Conservation (phyloP, 306 rosid species). For the Crataegus laevigata region DNA sequence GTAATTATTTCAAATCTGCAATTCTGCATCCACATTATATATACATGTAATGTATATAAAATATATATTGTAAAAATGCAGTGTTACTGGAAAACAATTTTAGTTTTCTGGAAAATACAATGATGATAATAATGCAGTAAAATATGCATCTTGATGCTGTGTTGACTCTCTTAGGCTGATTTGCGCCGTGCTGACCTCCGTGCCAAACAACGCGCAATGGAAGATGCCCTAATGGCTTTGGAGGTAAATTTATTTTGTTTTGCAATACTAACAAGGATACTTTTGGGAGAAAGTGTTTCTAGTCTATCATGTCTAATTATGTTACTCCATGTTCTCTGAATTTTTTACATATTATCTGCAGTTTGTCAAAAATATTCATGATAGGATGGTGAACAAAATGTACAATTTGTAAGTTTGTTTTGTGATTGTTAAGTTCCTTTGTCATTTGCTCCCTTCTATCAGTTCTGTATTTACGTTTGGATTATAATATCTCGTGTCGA, state of each 20-base stretch:
- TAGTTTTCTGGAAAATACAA: neutral
- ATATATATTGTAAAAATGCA: neutral
- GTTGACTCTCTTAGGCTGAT: conserved; percentile 61
- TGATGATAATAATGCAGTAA: neutral
- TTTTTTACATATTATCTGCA: conserved; percentile 30
- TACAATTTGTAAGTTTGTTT: conserved; percentile 63
- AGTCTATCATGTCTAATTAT: neutral
- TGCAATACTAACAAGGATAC: neutral
- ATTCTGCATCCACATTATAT: too few relatives aligned
- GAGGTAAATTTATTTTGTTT: conserved; percentile 48
- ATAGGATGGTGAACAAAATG: conserved; percentile 68
- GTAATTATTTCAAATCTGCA: too few relatives aligned
- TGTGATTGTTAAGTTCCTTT: neutral
- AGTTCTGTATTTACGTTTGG: neutral
- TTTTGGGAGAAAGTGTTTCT: neutral
- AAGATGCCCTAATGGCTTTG: conserved; percentile 86
- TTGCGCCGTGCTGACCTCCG: conserved; percentile 80
- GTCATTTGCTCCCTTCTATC: neutral
- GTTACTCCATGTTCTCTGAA: neutral
- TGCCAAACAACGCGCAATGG: conserved; percentile 95
- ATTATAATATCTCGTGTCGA: conserved; percentile 22
- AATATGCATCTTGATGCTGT: conserved; percentile 12
- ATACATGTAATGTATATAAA: too few relatives aligned
- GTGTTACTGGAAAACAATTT: neutral
- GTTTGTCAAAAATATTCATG: conserved; percentile 72